Conservation (phyloP, 2,329 filamentous ascomycete genomes). For the Gaeumannomyces tritici region DNA sequence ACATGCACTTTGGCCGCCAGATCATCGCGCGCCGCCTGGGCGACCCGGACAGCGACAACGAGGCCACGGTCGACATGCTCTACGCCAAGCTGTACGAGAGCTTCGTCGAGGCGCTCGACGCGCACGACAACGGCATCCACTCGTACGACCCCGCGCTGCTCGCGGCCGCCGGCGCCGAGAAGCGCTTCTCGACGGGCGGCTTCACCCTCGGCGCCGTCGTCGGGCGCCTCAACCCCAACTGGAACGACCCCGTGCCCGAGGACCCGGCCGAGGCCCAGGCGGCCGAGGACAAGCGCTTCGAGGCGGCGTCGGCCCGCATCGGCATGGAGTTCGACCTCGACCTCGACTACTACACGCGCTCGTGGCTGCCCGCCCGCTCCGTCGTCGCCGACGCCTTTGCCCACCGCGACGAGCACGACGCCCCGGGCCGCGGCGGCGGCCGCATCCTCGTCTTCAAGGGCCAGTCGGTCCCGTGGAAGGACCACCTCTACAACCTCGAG, state of each 20-base stretch:
- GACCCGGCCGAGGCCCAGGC: constrained; percentile 53
- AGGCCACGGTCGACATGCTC: constrained; percentile 61
- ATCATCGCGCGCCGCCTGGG: constrained; percentile 65
- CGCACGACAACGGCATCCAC: constrained; percentile 92
- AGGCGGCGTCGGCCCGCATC: constrained; percentile 68
- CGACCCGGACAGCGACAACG: constrained; percentile 40
- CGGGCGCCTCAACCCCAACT: constrained; percentile 66
- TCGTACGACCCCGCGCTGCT: constrained; percentile 66
- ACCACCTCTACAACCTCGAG: constrained; percentile 88
- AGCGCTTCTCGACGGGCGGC: constrained; percentile 73
- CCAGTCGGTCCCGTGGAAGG: constrained; percentile 86
- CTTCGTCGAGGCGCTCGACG: constrained; percentile 93
- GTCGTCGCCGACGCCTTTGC: constrained; percentile 70
- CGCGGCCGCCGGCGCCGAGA: constrained; percentile 61
- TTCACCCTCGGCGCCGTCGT: constrained; percentile 83
- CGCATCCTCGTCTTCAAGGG: constrained; percentile 71
- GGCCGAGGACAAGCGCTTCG: constrained; percentile 74
- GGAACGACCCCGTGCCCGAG: constrained; percentile 55
- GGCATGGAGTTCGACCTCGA: constrained; percentile 76
- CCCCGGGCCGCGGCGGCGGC: constrained; percentile 55
- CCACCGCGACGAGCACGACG: constrained; percentile 47
- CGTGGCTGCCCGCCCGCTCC: constrained; percentile 82
- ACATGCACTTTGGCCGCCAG: constrained; percentile 84
- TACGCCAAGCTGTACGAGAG: constrained; percentile 85
- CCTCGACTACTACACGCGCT: constrained; percentile 61